Base-by-base conservation (phyloP, 2,329 filamentous ascomycete genomes). In the Tympanopsis confertula region DNA sequence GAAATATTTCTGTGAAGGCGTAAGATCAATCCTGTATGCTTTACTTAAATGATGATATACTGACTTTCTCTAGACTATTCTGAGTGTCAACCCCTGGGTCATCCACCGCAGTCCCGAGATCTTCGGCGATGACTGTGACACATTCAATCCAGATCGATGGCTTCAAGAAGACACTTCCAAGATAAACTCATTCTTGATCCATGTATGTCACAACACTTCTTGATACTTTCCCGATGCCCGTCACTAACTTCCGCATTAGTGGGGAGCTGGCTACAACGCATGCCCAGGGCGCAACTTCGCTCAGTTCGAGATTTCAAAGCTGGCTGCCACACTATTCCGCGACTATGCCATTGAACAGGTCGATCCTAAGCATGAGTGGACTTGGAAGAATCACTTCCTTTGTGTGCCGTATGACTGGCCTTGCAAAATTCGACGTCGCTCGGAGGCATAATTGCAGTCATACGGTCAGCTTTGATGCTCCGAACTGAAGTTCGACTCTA, bases 341-440 rank as follows among this genome's bases (percentile, higher is more conserved):
- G 22, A 26, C 22, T 26, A 37, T 39, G 18, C 49, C 13, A 42
- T 52, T 15, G 30, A 39, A 4, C 46, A 47, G 38, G 46, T 47
- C 7, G 38, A 52, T 19, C 37, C 39, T 20, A 22, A 38, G 5
- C 41, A 49, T 24, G 39, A 49, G 33, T 53, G 51, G 51, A 44
- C 36, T 13, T 52, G 42, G 32, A 47, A 48, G 38, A 47, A 48
- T 1, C 50, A 48, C 18, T 49, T 54, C 30, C 49, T 43, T 4
- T 39, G 45, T 1, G 44, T 49, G 10, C 48, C 50, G 3, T 41
- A 48, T 17, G 38, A 40, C 10, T 52, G 48, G 47, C 47, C 49
- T 5, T n/a, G n/a, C n/a, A n/a, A n/a, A n/a, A n/a, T n/a, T n/a
- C n/a, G n/a, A n/a, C n/a, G n/a, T n/a, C n/a, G n/a, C n/a, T n/a